Evolutionary conservation across 345 rosid species (phyloP).

Genomic region (Hibiscus tridactylites): DNA sequence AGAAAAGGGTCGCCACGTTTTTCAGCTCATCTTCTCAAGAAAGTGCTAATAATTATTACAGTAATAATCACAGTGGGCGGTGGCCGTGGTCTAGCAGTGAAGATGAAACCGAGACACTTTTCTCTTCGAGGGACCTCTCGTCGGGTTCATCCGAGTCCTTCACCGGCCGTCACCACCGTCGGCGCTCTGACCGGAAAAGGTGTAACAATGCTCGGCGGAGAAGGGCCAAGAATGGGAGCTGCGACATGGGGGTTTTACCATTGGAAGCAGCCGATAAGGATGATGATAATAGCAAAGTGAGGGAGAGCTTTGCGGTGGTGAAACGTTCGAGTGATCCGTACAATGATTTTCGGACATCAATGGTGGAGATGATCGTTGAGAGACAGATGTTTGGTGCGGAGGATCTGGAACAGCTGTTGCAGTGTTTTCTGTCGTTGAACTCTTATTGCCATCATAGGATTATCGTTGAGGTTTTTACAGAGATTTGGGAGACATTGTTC

Average conservation of each 20-base stretch:
- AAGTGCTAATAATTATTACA: conserved; percentile 10
- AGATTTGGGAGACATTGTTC: conserved; percentile 59
- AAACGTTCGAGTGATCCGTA: conserved; percentile 64
- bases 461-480: conserved; percentile 58
- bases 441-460: conserved; percentile 56
- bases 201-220: conserved; percentile 6
- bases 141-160: conserved; percentile 47
- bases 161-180: background rate
- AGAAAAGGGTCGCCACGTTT: conserved; percentile 5
- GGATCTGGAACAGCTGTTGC: conserved; percentile 59
- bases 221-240: conserved; percentile 1
- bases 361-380: conserved; percentile 85
- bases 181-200: conserved; percentile 4
- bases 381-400: conserved; percentile 52
- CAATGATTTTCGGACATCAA: conserved; percentile 60
- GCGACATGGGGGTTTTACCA: background rate
- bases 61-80: conserved; percentile 8
- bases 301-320: conserved; percentile 81
- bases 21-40: conserved; percentile 51
- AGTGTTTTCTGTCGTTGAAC: conserved; percentile 65
- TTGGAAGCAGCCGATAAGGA: background rate
- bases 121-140: conserved; percentile 64
- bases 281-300: conserved; percentile 30
- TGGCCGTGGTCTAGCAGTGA: conserved; percentile 61
- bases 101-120: conserved; percentile 44